These are phyloP conservation scores for Kwoniella shivajii DNA, from an alignment of 1,284 basidiomycete species.

Conservation along the genomic window DNA sequence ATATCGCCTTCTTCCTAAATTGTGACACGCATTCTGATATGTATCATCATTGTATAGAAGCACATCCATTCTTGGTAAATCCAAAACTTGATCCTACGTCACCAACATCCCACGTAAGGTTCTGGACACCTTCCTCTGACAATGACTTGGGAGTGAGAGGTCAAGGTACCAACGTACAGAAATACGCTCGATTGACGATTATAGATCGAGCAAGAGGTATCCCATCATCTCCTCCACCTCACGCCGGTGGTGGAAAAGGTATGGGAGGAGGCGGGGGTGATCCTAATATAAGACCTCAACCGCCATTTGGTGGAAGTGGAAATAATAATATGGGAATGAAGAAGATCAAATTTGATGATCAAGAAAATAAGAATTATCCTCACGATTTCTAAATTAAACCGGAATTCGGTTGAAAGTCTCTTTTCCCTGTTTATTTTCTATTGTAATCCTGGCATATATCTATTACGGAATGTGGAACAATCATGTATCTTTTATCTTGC, in stretches of 20 bases:
- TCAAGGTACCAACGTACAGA: conserved; percentile 51
- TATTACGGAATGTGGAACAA: too few relatives aligned
- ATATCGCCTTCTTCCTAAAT: not conserved
- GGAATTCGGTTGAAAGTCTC: not conserved
- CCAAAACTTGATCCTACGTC: conserved; percentile 25
- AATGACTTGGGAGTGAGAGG: conserved; percentile 39
- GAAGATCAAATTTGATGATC: conserved; percentile 6
- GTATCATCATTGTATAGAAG: conserved; percentile 36
- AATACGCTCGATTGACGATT: conserved; percentile 35
- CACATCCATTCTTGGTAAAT: conserved; percentile 51
- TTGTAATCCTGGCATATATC: not conserved
- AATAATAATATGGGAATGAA: not conserved
- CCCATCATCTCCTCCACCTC: not conserved
- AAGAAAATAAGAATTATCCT: conserved; percentile 1
- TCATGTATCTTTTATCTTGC: too few relatives aligned
- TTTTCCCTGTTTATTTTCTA: too few relatives aligned
- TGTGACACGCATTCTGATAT: not conserved
- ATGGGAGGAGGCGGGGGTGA: conserved; percentile 20
- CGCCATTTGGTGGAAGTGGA: too few relatives aligned
- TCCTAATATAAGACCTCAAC: conserved; percentile 14
- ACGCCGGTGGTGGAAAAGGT: conserved; percentile 12
- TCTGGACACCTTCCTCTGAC: conserved; percentile 23
- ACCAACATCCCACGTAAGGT: conserved; percentile 29
- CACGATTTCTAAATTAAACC: conserved; percentile 4
- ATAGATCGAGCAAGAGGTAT: conserved; percentile 15